Base-by-base conservation (phyloP, 2,329 filamentous ascomycete species). In the Dothideomycetes sp. region DNA sequence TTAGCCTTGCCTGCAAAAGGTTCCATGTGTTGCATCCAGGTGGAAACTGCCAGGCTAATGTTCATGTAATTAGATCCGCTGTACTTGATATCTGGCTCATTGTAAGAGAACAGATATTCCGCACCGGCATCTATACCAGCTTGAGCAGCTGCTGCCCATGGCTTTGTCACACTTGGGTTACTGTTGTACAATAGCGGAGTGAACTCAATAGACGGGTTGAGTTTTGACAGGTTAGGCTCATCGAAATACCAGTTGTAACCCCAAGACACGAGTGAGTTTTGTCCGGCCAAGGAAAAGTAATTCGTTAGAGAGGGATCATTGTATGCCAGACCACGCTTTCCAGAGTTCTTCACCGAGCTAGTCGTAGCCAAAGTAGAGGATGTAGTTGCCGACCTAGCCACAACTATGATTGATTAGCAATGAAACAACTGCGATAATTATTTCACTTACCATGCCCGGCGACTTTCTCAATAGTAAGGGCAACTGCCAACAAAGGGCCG, bases 251-350 rank as follows among this genome's bases (percentile, higher is more conserved):
- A 55, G 47, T 55, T 49, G 45, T 53, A 55, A 9, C 44, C 45
- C 52, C 52, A 55, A 12, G 45, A 44, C 5, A 53, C 49, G 24
- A 44, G 44, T 4, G 47, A 51, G 31, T 70, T 55, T 32, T 60
- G 59, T 34, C 57, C 55, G 30, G 49, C 51, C 11, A 41, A 16
- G 15, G 39, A 41, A 17, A 41, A 41, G 31, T 61, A 77, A 45
- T 59, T 51, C 39, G 64, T 60, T 55, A 72, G 69, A 19, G 47
- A 49, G 40, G 67, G 66, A 19, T 74, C 63, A 60, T 84, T 83
- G 71, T 79, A 85, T 36, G 73, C 73, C 35, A 84, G 60, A 60
- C 81, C 81, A 55, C 79, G 77, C 73, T 82, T 81, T 52, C 58
- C 56, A 38, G 55, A 56, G 32, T 50, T 48, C 15, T 52, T 41